Evolutionary conservation across 2,329 filamentous ascomycete genomes (phyloP).

Genomic region (Paecilomyces variotii): DNA sequence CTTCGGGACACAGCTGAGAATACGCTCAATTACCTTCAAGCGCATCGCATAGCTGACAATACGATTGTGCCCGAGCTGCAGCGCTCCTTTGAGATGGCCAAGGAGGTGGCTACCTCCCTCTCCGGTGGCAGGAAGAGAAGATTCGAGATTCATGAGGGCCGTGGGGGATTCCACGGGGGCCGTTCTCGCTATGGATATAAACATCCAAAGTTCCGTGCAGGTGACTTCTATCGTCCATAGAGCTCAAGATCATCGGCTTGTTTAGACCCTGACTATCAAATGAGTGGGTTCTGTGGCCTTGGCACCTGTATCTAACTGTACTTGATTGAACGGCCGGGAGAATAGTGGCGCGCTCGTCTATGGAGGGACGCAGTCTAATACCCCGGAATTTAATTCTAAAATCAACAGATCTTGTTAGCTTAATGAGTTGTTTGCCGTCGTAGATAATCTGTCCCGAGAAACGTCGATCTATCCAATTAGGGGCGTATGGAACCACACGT

Average conservation of each 20-base stretch:
- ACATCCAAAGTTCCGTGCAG: background rate
- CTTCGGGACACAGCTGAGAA: constrained; percentile 39
- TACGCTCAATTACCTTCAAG: constrained; percentile 24
- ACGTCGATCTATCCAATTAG: background rate
- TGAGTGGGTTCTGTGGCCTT: background rate
- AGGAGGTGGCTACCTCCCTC: constrained; percentile 26
- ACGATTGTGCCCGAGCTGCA: constrained; percentile 25
- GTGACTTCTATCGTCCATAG: constrained; percentile 20
- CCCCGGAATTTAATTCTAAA: background rate
- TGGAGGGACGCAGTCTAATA: background rate
- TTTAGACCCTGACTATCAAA: background rate
- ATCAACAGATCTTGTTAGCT: background rate
- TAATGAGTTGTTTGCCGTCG: background rate
- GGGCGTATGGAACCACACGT: background rate
- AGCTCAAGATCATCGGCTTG: background rate
- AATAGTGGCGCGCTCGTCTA: background rate
- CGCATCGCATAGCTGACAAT: constrained; percentile 16
- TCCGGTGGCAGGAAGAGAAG: constrained; percentile 31
- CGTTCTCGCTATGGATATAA: background rate
- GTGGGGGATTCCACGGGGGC: background rate
- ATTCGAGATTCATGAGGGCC: constrained; percentile 20
- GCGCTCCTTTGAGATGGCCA: constrained; percentile 23
- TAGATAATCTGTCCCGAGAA: background rate
- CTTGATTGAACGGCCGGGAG: background rate
- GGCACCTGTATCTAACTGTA: background rate